A percentile compares a stretch with the other conserved stretches of the same genome.
phyloP scores from a whole-genome alignment of 768 basidiomycete genomes.

The Candolleomyces eurysporus region DNA sequence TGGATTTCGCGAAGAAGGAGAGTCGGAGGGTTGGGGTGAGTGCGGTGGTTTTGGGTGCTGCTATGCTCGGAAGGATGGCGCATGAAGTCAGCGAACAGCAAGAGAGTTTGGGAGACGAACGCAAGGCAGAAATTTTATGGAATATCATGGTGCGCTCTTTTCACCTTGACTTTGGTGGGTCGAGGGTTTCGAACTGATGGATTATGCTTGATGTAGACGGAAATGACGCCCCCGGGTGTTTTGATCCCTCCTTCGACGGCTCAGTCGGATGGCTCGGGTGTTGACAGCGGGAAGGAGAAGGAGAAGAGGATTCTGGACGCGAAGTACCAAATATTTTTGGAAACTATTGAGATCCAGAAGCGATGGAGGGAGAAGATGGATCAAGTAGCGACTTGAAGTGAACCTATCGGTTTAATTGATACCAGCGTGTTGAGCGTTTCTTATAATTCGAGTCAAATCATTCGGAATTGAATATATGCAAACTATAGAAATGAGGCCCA shows the following conservation, averaged over 20 bases:
- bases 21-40: conserved; percentile 73
- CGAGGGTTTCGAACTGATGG: not conserved
- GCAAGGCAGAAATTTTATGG: conserved; percentile 75
- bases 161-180: not conserved
- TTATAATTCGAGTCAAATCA: too few species aligned
- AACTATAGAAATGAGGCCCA: too few species aligned
- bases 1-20: conserved; percentile 78
- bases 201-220: conserved; percentile 47
- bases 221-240: conserved; percentile 88
- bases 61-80: conserved; percentile 91
- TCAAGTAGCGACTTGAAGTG: not conserved
- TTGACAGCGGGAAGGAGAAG: conserved; percentile 29
- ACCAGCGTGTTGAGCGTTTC: too few species aligned
- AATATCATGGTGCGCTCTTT: conserved; percentile 74
- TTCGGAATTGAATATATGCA: too few species aligned
- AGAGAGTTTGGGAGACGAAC: conserved; percentile 23
- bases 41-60: conserved; percentile 89
- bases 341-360: conserved; percentile 85
- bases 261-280: not conserved
- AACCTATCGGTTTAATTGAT: too few species aligned
- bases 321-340: conserved; percentile 92
- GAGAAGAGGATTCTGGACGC: conserved; percentile 80
- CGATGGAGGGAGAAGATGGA: conserved; percentile 83
- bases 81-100: conserved; percentile 43
- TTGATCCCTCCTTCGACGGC: conserved; percentile 61